phyloP scores from a whole-genome alignment of 306 rosid genomes.

The Trifolium repens region DNA sequence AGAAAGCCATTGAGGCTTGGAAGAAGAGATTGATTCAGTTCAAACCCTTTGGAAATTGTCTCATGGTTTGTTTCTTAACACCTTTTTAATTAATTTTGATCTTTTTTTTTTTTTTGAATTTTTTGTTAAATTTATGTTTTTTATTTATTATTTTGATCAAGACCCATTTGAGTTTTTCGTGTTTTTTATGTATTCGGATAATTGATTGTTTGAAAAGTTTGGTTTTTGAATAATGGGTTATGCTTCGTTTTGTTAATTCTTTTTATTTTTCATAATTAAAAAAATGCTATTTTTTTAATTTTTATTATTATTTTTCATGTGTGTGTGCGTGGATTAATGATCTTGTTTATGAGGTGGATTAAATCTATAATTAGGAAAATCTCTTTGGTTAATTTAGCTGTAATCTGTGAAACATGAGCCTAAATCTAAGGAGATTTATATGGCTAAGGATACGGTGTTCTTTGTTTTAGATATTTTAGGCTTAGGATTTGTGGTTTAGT shows the following conservation, averaged over 20 bases:
- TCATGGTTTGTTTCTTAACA: constrained; percentile 47
- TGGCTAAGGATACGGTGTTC: constrained; percentile 43
- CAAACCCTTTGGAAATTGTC: constrained; percentile 36
- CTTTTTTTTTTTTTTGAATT: background rate
- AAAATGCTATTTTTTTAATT: background rate
- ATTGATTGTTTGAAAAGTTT: constrained; percentile 11
- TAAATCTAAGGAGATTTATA: constrained; percentile 56
- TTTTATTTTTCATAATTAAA: constrained; percentile 2
- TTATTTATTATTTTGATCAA: background rate
- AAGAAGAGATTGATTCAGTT: constrained; percentile 42
- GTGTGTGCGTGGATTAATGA: constrained; percentile 23
- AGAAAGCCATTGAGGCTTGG: constrained; percentile 51
- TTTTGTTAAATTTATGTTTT: background rate
- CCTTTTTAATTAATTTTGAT: background rate
- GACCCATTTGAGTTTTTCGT: constrained; percentile 39
- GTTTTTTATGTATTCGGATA: constrained; percentile 21
- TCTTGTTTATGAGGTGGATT: constrained; percentile 41
- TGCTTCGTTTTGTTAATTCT: constrained; percentile 29
- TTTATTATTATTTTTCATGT: no score
- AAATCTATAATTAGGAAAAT: constrained; percentile 44
- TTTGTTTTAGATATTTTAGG: constrained; percentile 45
- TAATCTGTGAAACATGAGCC: constrained; percentile 42
- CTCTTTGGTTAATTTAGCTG: constrained; percentile 44
- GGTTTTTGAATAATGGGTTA: constrained; percentile 14
- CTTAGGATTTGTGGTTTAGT: constrained; percentile 53